Evolutionary conservation across 768 basidiomycete species (phyloP), one percentile per base, ranked within the genome.

Genomic region (Naganishia vaughanmartiniae): DNA sequence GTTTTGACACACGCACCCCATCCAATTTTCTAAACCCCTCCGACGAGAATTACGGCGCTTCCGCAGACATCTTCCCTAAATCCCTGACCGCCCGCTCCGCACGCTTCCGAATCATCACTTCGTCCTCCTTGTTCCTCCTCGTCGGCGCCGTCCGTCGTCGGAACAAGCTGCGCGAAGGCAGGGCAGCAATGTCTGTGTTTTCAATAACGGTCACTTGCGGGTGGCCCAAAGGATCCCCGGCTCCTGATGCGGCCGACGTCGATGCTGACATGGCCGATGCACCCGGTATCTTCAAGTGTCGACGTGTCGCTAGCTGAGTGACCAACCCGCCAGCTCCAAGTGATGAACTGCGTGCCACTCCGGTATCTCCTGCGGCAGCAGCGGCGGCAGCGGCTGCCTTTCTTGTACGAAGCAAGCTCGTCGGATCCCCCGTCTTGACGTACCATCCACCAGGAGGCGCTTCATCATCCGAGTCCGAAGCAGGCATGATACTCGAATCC

Each of bases 381-480:
- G 36, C 54, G 46, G 60, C 60, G 42, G 30, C 46, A 4, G 56
- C 68, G 21, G 33, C 45, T 2, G 45, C 56, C 19, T 21, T 67
- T 24, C 54, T 48, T 12, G 33, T 30, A 21, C 66, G 55, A 21
- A 60, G 54, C 15, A 72, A 30, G n/a, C 56, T 48, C 34, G 57
- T 55, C 11, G 71, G 67, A 33, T 72, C 67, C 14, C 66, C 70
- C 45, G 77, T 74, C 26, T 78, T 71, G 24, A 81, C 74, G 69
- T 78, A 79, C 67, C 78, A 81, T 4, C 80, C 80, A 1, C 77
- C 78, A 4, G 65, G 73, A 2, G 80, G 80, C 1, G 74, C 74
- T 31, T 81, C 80, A 31, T 81, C 80, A 60, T 81, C 80, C 14
- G 80, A 81, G 53, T 81, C 80, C n/a, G 80, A 81, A 0, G 79